These are phyloP conservation scores for Lactarius vividus DNA, from an alignment of 768 basidiomycete genomes.

Conservation along the genomic window DNA sequence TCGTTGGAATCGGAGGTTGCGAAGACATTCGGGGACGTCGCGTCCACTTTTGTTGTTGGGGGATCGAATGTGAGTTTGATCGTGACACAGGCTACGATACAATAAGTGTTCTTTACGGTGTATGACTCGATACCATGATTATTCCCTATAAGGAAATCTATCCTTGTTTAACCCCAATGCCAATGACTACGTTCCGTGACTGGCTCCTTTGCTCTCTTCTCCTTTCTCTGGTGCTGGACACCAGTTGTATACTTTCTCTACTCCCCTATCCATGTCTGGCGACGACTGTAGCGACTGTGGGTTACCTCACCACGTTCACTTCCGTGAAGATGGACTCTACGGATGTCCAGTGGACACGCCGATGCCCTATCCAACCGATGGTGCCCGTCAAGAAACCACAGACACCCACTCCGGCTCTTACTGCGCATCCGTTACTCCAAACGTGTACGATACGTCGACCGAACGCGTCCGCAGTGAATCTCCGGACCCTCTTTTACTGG, in stretches of 20 bases:
- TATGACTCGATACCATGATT: not conserved
- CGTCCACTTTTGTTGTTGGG: conserved; percentile 60
- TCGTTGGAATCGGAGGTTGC: conserved; percentile 54
- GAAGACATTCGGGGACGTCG: conserved; percentile 76
- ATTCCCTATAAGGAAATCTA: conserved; percentile 4
- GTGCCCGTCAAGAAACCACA: not conserved
- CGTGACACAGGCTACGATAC: conserved; percentile 49
- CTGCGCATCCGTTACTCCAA: not conserved
- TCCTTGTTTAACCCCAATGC: not conserved
- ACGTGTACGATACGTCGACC: not conserved
- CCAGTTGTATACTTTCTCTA: not conserved
- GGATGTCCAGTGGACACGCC: conserved; percentile 5
- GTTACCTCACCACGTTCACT: conserved; percentile 4
- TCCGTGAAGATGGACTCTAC: conserved; percentile 18
- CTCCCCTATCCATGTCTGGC: conserved; percentile 6
- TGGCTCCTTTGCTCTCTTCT: not conserved
- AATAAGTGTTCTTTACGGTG: not conserved
- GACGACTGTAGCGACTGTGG: conserved; percentile 19
- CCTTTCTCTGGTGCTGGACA: conserved; percentile 15
- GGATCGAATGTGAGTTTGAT: conserved; percentile 50
- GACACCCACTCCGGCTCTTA: not conserved
- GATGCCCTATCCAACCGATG: not conserved
- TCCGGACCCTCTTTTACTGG: conserved; percentile 15
- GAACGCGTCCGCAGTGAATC: conserved; percentile 12
- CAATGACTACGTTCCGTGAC: not conserved